These are phyloP conservation scores for Amanita pseudoporphyria DNA, from an alignment of 768 basidiomycete genomes.

Conservation along the genomic window DNA sequence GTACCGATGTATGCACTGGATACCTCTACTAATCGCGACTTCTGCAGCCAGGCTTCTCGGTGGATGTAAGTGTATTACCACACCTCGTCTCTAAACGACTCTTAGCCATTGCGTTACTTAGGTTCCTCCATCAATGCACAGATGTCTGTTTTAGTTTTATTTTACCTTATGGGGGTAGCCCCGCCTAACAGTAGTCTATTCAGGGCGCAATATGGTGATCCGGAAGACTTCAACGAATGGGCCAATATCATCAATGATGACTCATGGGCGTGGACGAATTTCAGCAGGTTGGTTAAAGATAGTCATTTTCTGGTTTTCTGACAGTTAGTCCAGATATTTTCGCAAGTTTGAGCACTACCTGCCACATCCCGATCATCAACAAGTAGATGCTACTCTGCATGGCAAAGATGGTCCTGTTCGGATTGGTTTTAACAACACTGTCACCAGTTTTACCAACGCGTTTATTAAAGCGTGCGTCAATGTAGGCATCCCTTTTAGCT, in stretches of 20 bases:
- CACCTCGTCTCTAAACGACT: background rate
- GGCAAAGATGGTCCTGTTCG: constrained; percentile 43
- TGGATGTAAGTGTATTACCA: constrained; percentile 42
- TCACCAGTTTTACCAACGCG: constrained; percentile 26
- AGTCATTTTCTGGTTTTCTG: background rate
- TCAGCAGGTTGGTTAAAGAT: constrained; percentile 30
- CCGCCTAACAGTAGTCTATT: background rate
- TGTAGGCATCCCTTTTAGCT: constrained; percentile 38
- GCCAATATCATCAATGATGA: constrained; percentile 41
- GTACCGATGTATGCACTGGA: background rate
- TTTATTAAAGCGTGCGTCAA: constrained; percentile 46
- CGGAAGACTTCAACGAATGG: constrained; percentile 65
- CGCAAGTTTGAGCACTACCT: constrained; percentile 51
- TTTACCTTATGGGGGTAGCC: background rate
- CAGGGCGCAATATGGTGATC: constrained; percentile 56
- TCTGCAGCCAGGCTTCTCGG: constrained; percentile 54
- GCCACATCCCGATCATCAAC: constrained; percentile 34
- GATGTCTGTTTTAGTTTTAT: constrained; percentile 22
- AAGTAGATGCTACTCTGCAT: constrained; percentile 33
- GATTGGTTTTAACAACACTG: constrained; percentile 39
- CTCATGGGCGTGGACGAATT: constrained; percentile 50
- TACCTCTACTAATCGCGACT: background rate
- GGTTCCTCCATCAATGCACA: constrained; percentile 60
- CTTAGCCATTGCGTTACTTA: constrained; percentile 12
- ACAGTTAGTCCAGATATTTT: constrained; percentile 38